Base-by-base conservation (phyloP, 1,139 yeast species). In the Saccharomycopsis crataegensis region DNA sequence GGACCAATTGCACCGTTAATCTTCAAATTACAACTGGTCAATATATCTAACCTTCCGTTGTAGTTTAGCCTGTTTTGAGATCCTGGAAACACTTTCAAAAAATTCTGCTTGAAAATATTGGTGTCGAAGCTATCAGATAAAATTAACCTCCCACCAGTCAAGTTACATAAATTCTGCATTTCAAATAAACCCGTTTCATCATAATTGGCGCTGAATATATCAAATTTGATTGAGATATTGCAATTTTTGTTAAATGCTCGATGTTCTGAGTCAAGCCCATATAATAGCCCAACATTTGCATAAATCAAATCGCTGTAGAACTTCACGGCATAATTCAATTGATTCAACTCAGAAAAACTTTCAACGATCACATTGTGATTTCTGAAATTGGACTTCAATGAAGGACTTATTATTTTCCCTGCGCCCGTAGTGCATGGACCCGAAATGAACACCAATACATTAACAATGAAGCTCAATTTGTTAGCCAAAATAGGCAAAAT, bases 151-250 rank as follows among this genome's bases (percentile, higher is more conserved):
- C 88, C 88, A 59, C 86, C 86, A 8, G 86, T 81, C 58, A 70
- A 70, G 63, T 76, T 76, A 61, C 82, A 74, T 59, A 82, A 68
- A 52, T 76, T 72, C 63, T 78, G 77, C 87, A 82, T 81, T 69
- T 82, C 88, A 63, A 77, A 78, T 66, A 81, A 72, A 58, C 88
- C 88, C 57, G 79, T 78, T 68, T 82, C 87, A 67, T 82, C 87
- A 63, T 78, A 79, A 65, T 85, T 80, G 14, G 56, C 56, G 32
- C 50, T 47, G 22, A 46, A 53, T 17, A 53, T 38, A 42, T 49
- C 53, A 42, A 50, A 42, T 34, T 8, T 45, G 16, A 49, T 31
- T 6, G 50, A 34, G 3, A 53, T 34, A 16, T 33, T 16, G 16
- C 53, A 46, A 34, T 41, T 43, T 31, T 31, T 14, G 37, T 46